Conservation (phyloP, 805 yeast genomes). For the Suhomyces canberraensis region DNA sequence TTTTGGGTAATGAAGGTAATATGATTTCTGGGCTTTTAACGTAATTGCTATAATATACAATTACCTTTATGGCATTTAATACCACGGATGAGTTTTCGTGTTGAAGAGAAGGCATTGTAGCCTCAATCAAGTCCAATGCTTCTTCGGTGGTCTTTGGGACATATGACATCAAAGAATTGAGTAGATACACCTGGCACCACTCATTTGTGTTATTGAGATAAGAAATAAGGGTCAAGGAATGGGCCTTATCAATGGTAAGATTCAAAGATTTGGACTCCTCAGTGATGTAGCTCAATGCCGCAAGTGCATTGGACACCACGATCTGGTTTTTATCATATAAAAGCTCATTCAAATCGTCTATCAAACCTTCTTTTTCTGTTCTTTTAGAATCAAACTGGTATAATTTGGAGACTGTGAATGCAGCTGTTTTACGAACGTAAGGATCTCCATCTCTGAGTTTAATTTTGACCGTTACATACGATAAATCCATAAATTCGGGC, state of each 20-base stretch:
- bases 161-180: constrained; percentile 62
- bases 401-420: constrained; percentile 63
- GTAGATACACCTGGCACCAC: constrained; percentile 71
- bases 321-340: constrained; percentile 55
- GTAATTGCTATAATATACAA: constrained; percentile 72
- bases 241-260: constrained; percentile 49
- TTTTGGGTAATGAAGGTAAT: constrained; percentile 52
- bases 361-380: constrained; percentile 42
- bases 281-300: constrained; percentile 62
- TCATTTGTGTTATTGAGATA: constrained; percentile 43
- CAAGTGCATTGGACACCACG: constrained; percentile 70
- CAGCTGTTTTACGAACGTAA: constrained; percentile 65
- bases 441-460: constrained; percentile 49
- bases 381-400: constrained; percentile 52
- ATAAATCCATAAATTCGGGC: constrained; percentile 47
- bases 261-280: constrained; percentile 51
- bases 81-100: constrained; percentile 82
- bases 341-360: constrained; percentile 48
- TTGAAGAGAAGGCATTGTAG: constrained; percentile 65
- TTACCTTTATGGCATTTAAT: constrained; percentile 67
- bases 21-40: constrained; percentile 52
- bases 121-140: constrained; percentile 63
- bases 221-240: constrained; percentile 36
- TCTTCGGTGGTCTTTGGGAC: constrained; percentile 70
- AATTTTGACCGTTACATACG: constrained; percentile 37